Percentiles rank a stretch among this genome's conserved stretches.
Evolutionary conservation across 2,329 filamentous ascomycete species (phyloP).

Genomic region (Venturia asperata): DNA sequence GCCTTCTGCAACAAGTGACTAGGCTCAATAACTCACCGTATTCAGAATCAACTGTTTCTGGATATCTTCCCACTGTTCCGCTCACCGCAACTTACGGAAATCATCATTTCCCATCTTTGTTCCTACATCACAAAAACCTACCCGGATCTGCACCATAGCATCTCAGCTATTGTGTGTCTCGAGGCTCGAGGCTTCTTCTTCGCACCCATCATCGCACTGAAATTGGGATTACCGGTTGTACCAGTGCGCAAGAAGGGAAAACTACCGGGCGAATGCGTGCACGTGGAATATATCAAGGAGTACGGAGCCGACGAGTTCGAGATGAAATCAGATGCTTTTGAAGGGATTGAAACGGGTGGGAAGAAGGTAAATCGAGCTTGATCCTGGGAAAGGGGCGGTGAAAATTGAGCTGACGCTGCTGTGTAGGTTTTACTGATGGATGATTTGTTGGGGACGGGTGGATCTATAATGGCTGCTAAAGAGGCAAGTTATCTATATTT

Average conservation of each 20-base stretch:
- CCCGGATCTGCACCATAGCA: neutral
- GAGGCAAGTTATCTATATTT: neutral
- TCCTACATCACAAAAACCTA: neutral
- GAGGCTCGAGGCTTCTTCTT: constrained; percentile 9
- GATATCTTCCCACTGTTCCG: constrained; percentile 5
- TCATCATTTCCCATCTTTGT: neutral
- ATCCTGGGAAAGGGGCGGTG: too few relatives aligned
- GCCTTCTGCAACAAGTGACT: too few relatives aligned
- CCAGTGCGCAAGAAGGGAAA: neutral
- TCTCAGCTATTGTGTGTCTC: neutral
- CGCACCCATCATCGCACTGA: neutral
- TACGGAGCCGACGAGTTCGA: constrained; percentile 4
- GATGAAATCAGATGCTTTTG: neutral
- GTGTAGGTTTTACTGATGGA: neutral
- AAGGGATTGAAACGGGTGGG: neutral
- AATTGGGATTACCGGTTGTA: neutral
- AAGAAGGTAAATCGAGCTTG: constrained; percentile 3
- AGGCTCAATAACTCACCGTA: neutral
- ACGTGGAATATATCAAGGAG: neutral
- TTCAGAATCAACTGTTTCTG: neutral
- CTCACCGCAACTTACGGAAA: constrained; percentile 1
- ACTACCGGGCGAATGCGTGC: neutral
- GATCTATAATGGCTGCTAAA: constrained; percentile 11
- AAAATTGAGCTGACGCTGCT: neutral
- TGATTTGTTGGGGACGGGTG: neutral